Evolutionary conservation across 169 alveolate species (phyloP).

Genomic region (Theileria orientalis): DNA sequence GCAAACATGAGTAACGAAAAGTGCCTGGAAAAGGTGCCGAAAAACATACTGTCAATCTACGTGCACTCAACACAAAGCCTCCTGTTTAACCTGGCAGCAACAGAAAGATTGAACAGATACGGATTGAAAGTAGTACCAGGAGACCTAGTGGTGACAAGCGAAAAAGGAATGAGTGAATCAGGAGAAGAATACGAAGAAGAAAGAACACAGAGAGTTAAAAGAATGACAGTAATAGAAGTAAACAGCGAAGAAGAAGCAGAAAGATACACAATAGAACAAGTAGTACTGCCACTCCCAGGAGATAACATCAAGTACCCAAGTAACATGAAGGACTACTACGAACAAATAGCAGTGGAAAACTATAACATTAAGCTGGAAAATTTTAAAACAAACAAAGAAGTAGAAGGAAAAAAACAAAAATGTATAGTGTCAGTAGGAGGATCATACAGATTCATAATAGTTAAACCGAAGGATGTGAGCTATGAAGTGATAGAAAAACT

Average conservation of each 20-base stretch:
- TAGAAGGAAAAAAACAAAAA: conserved; percentile 5
- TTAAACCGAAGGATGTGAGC: conserved; percentile 38
- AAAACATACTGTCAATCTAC: conserved; percentile 83
- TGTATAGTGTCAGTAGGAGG: conserved; percentile 58
- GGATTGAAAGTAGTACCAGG: conserved; percentile 79
- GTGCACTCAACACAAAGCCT: conserved; percentile 92
- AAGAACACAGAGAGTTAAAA: not conserved
- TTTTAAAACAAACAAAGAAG: conserved; percentile 25
- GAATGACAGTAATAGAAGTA: conserved; percentile 62
- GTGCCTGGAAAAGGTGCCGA: conserved; percentile 79
- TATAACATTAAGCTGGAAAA: conserved; percentile 35
- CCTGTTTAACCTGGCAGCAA: conserved; percentile 83
- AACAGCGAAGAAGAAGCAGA: conserved; percentile 78
- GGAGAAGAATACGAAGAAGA: conserved; percentile 47
- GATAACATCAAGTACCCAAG: conserved; percentile 66
- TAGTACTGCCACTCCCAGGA: conserved; percentile 91
- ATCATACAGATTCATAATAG: conserved; percentile 48
- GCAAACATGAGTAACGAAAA: conserved; percentile 68
- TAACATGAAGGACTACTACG: conserved; percentile 28
- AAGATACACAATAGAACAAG: conserved; percentile 81
- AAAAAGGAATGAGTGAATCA: conserved; percentile 30
- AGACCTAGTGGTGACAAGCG: conserved; percentile 68
- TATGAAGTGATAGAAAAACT: conserved; percentile 42
- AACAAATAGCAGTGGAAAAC: conserved; percentile 31
- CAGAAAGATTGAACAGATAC: conserved; percentile 84